Base-by-base conservation (phyloP, 1,284 basidiomycete species). In the Ustilago nuda region DNA sequence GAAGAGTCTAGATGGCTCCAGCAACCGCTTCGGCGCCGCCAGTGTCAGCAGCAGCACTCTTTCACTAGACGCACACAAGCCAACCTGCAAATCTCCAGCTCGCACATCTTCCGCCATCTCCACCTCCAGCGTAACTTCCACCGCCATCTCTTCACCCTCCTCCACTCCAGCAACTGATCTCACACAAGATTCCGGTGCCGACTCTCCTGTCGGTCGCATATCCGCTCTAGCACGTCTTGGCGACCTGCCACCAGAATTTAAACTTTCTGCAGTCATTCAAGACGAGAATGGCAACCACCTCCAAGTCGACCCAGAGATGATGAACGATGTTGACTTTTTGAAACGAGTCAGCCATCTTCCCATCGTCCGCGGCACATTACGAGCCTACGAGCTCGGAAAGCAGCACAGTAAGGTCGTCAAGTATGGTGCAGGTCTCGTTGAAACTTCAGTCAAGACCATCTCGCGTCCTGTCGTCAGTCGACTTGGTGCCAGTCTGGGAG, bases 351-450 rank as follows among this genome's bases (percentile, higher is more conserved):
- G 76, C 55, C 79, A 79, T 50, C 66, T 81, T 9, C 90, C 90
- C 0, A 82, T 93, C 53, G 90, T 94, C 19, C 90, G 90, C 71
- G 90, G 90, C 12, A 92, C 92, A 0, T 82, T 93, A 41, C 87
- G 91, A 27, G 91, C 90, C 8, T 93, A 93, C 82, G 92, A 93
- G 82, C 89, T 91, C 51, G 90, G 90, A 55, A 93, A 93, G 86
- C 91, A 91, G 27, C 91, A 90, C 71, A 93, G 92, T 37, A 88
- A 91, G 52, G 91, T 93, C 35, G 92, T 94, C 80, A 93, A 93
- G 92, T 94, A 94, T 83, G 92, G 93, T 63, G 93, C 92, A 23
- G 92, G 92, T 84, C 92, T 94, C 88, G 91, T 95, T 87, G 94
- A 94, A 86, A 92, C 91, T 3, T 91, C 92, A 48, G 90, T 95